Evolutionary conservation across 129 eudicot genomes (phyloP).

Genomic region (Artemisia argyi): DNA sequence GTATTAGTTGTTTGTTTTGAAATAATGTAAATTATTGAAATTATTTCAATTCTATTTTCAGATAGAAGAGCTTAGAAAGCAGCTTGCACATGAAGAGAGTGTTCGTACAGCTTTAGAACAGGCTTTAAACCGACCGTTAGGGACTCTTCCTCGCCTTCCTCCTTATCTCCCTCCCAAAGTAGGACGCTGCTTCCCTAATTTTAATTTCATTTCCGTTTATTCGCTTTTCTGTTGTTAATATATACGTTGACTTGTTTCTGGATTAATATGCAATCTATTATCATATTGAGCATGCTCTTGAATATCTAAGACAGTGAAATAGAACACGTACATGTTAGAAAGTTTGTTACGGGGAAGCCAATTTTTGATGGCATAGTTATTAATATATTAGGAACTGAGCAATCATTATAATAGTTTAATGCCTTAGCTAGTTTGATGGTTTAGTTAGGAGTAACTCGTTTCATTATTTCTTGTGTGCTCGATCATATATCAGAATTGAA

Average conservation of each 20-base stretch:
- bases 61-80: conserved; percentile 75
- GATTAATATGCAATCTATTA: not conserved
- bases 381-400: not conserved
- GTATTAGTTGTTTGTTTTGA: not conserved
- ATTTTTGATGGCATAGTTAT: not conserved
- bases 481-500: too few relatives aligned
- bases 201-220: not conserved
- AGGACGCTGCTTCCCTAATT: conserved; percentile 5
- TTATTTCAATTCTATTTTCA: conserved; percentile 20
- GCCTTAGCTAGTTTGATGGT: too few relatives aligned
- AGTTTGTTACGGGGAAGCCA: not conserved
- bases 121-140: conserved; percentile 68
- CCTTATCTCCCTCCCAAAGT: conserved; percentile 64
- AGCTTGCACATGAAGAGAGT: conserved; percentile 75
- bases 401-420: too few relatives aligned
- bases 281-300: not conserved
- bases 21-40: not conserved
- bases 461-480: too few relatives aligned
- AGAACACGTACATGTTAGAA: not conserved
- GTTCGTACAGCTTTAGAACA: conserved; percentile 76
- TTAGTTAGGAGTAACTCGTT: too few relatives aligned
- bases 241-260: not conserved
- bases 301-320: not conserved
- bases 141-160: conserved; percentile 77
- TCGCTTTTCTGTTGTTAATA: not conserved